These are phyloP conservation scores for Irpex sp. DNA, from an alignment of 1,284 basidiomycete species.

Conservation along the genomic window DNA sequence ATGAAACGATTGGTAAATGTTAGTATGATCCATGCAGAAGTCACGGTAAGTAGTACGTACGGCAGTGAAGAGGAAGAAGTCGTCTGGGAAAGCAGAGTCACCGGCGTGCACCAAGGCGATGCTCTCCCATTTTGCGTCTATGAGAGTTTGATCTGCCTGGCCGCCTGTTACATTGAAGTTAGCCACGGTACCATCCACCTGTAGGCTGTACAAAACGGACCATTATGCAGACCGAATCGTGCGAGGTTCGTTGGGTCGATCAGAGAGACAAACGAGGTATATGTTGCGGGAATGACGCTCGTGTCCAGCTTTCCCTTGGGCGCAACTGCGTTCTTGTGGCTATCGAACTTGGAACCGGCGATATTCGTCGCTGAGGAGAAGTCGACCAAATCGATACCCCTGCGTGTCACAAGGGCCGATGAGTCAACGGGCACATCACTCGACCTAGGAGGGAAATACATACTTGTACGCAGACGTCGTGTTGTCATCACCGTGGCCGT, in stretches of 20 bases:
- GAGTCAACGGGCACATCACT: background rate
- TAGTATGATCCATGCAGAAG: background rate
- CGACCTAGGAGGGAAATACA: conserved; percentile 14
- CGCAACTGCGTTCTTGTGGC: conserved; percentile 50
- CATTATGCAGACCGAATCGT: conserved; percentile 62
- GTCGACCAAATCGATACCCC: conserved; percentile 57
- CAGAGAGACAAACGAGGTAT: conserved; percentile 54
- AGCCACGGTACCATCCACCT: background rate
- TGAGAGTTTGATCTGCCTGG: conserved; percentile 48
- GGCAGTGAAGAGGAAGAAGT: conserved; percentile 65
- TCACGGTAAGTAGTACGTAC: conserved; percentile 29
- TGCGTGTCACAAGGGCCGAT: conserved; percentile 9
- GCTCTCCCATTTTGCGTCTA: conserved; percentile 69
- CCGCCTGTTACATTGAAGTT: conserved; percentile 17
- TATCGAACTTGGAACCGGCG: conserved; percentile 53
- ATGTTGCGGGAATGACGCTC: conserved; percentile 50
- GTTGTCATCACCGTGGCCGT: conserved; percentile 55
- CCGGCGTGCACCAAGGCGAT: conserved; percentile 55
- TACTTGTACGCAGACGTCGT: conserved; percentile 56
- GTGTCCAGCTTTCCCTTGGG: conserved; percentile 44
- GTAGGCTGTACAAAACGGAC: conserved; percentile 17
- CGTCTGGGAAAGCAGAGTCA: conserved; percentile 50
- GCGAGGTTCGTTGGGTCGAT: conserved; percentile 49
- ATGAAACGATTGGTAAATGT: background rate
- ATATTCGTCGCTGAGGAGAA: conserved; percentile 62